Conservation (phyloP, 352 stramenopile species). For the Globisporangium mamillatum region DNA sequence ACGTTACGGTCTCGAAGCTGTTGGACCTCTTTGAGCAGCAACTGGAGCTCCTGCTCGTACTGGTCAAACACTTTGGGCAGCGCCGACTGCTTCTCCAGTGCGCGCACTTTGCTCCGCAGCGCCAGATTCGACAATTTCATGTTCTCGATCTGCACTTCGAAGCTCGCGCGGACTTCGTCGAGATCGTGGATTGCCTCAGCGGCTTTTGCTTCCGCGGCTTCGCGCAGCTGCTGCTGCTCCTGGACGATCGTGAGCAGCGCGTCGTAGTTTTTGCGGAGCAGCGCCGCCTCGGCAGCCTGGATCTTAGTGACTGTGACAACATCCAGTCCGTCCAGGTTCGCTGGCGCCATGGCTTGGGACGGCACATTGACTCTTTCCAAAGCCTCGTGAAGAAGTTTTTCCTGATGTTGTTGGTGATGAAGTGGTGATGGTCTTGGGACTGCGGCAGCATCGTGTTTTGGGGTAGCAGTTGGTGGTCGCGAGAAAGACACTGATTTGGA, state of each 20-base stretch:
- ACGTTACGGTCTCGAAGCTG: conserved; percentile 62
- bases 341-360: conserved; percentile 28
- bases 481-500: conserved; percentile 3
- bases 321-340: conserved; percentile 60
- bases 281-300: conserved; percentile 50
- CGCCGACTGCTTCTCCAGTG: conserved; percentile 48
- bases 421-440: neutral
- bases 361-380: conserved; percentile 27
- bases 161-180: conserved; percentile 49
- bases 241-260: conserved; percentile 70
- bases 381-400: conserved; percentile 1
- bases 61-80: conserved; percentile 62
- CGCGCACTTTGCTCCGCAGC: conserved; percentile 65
- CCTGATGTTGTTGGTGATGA: neutral
- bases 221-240: conserved; percentile 63
- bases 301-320: conserved; percentile 42
- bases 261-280: conserved; percentile 80
- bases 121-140: conserved; percentile 64
- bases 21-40: conserved; percentile 51
- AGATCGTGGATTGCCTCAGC: conserved; percentile 43
- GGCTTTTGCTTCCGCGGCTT: conserved; percentile 43
- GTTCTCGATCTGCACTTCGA: conserved; percentile 75
- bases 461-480: neutral
- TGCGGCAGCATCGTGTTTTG: neutral
- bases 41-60: conserved; percentile 64